Evolutionary conservation across 306 rosid genomes (phyloP).

Genomic region (Corylus avellana): DNA sequence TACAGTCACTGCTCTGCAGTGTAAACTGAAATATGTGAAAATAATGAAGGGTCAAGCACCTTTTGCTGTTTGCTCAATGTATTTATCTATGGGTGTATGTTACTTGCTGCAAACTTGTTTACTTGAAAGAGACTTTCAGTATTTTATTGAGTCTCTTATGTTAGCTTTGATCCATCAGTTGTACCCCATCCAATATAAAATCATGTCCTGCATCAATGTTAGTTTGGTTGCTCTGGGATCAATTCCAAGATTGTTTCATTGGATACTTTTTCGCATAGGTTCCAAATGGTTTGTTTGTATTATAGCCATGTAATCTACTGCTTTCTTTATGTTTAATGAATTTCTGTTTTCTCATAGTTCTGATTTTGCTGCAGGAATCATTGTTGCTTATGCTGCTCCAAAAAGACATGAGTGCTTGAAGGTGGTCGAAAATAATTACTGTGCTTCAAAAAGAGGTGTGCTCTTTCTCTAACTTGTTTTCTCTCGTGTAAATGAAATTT

Average conservation of each 20-base stretch:
- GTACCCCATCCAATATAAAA: conserved; percentile 7
- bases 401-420: conserved; percentile 83
- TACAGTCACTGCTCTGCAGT: not conserved
- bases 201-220: not conserved
- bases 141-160: conserved; percentile 3
- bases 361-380: conserved; percentile 59
- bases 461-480: conserved; percentile 9
- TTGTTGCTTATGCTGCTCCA: conserved; percentile 85
- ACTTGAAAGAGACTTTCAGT: not conserved
- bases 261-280: conserved; percentile 12
- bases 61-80: not conserved
- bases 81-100: not conserved
- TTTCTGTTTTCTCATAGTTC: conserved; percentile 17
- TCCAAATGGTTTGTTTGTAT: conserved; percentile 7
- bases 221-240: conserved; percentile 14
- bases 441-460: conserved; percentile 92
- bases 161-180: conserved; percentile 5
- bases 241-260: not conserved
- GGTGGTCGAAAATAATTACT: conserved; percentile 88
- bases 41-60: not conserved
- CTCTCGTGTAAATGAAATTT: not conserved
- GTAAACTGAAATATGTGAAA: not conserved
- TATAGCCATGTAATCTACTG: not conserved
- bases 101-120: not conserved
- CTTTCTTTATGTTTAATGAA: conserved; percentile 25